Evolutionary conservation across 2,329 filamentous ascomycete genomes (phyloP), one percentile per base, ranked within the genome.

Genomic region (Penicillium sp.): DNA sequence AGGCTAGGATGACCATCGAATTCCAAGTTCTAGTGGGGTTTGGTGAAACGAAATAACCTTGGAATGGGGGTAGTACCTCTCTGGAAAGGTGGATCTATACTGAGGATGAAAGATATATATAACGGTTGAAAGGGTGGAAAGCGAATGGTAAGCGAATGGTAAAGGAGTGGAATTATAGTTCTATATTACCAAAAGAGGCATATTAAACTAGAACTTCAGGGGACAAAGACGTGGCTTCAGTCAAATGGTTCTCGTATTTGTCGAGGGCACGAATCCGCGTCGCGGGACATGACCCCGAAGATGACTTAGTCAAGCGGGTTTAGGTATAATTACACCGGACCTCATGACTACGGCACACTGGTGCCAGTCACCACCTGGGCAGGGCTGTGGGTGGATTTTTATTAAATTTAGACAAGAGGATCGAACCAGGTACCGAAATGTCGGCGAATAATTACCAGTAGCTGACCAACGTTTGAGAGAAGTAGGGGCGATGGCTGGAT

Each of bases 301-400:
- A 18, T 60, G 58, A 60, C 53, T 31, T 26, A 53, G 55, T 60
- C 58, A 58, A 55, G 33, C 23, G 58, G 53, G 26, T 48, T 11
- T 3, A 20, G 26, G 27, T 26, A 41, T 50, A 15, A 25, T 27
- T 33, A 53, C 23, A 31, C 20, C 18, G 3, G 26, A 35, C 48
- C 56, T 14, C 40, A 58, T 58, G 58, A 60, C 51, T 3, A 12
- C 14, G 23, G 46, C 25, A 7, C 41, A 22, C 27, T 29, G 26
- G 7, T 18, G n/a, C 15, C 11, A 35, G 31, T 20, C 35, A 40
- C n/a, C n/a, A 11, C 7, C n/a, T 40, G 35, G 15, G 8, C 1
- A 22, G 37, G 18, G 37, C 37, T 20, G 29, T 5, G 18, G n/a
- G 18, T 22, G 37, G 12, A 18, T 20, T 22, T 6, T 20, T 18